These are phyloP conservation scores for Eucalyptus regnans DNA, from an alignment of 345 rosid genomes.

Conservation along the genomic window DNA sequence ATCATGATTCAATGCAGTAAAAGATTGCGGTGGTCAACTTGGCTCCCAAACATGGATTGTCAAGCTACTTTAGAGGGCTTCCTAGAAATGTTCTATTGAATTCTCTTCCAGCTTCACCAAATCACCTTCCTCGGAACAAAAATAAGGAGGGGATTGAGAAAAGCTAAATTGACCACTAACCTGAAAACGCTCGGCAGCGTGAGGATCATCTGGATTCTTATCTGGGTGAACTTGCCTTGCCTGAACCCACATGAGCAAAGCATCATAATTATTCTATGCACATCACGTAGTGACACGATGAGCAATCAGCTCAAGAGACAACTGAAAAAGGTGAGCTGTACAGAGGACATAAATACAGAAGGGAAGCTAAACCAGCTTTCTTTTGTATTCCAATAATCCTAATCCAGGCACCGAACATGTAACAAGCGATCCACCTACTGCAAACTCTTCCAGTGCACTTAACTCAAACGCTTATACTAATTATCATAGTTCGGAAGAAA, in stretches of 20 bases:
- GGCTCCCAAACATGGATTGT: not conserved
- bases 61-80: not conserved
- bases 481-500: not conserved
- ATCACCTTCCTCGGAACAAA: not conserved
- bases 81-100: not conserved
- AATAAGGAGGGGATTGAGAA: not conserved
- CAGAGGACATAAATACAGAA: not conserved
- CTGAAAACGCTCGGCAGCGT: slow-evolving; percentile 68
- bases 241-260: slow-evolving; percentile 13
- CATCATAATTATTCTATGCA: not conserved
- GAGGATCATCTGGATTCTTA: slow-evolving; percentile 66
- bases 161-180: slow-evolving; percentile 1
- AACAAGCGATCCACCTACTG: not conserved
- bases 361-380: not conserved
- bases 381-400: not conserved
- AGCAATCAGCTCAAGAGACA: not conserved
- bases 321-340: not conserved
- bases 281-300: not conserved
- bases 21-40: not conserved
- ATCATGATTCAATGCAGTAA: not conserved
- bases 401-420: not conserved
- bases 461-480: not conserved
- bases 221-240: slow-evolving; percentile 82
- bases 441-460: not conserved
- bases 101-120: not conserved